Base-by-base conservation (phyloP, 345 rosid species). In the Eutrema japonicum region DNA sequence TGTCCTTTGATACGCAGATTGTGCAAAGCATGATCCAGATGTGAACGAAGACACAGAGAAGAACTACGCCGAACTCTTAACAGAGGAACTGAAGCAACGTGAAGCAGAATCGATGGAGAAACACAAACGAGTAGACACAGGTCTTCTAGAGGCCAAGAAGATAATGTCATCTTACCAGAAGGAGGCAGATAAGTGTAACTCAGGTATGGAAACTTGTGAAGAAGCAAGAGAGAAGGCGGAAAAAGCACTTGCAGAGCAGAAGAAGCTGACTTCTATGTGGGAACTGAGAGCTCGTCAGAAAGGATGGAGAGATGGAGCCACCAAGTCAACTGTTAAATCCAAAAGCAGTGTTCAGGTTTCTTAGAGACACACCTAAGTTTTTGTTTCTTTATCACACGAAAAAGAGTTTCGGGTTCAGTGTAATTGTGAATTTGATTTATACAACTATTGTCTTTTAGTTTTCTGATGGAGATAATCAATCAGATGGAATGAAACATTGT, bases 191-290 rank as follows among this genome's bases (percentile, higher is more conserved):
- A 95, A 92, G 72, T 92, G 97, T 78, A 95, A 87, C 79, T 88
- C 97, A 0, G 99, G 98, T 47, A 92, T 95, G 97, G 99, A 90
- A 82, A 92, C 97, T 3, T 92, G 97, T 70, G 99, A 95, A 82
- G 99, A 84, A 80, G 94, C 97, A 6, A 80, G 99, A 80, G 99
- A 94, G 76, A 94, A 86, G 70, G 81, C 97, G 0, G 97, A 89
- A 72, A 85, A 81, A 13, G 83, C 92, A 36, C 77, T 90, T 70
- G 85, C 53, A 14, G 85, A 84, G 30, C 97, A 92, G 75, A 92
- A 82, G 96, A 95, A 87, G 73, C 57, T 87, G 53, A 88, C 93
- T 2, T 82, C 85, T 14, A 52, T 62, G 50, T 92, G 99, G 99
- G 99, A 89, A 80, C 29, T 30, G 32, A 86, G 96, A 79, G 97